phyloP scores from a whole-genome alignment of 148 eudicot species.

The Vaccinium darrowii region DNA sequence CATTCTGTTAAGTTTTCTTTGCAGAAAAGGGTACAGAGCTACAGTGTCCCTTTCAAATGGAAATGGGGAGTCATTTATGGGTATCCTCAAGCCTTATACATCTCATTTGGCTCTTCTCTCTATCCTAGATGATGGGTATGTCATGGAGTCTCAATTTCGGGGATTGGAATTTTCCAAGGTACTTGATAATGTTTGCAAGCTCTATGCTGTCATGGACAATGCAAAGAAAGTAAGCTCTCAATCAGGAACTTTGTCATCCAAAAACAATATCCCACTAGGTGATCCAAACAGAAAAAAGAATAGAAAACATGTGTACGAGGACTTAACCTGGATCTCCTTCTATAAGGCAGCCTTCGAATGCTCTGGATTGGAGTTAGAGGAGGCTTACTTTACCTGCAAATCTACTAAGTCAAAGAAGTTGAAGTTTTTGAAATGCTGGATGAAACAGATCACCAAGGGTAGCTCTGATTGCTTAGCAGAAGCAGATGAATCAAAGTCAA shows the following conservation, averaged over 20 bases:
- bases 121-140: conserved; percentile 25
- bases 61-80: conserved; percentile 45
- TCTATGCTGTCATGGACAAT: conserved; percentile 22
- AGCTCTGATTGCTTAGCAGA: conserved; percentile 7
- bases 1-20: conserved; percentile 68
- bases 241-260: conserved; percentile 28
- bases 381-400: conserved; percentile 48
- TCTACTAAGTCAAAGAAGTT: conserved; percentile 63
- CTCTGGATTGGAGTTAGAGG: conserved; percentile 60
- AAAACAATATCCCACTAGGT: conserved; percentile 14
- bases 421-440: conserved; percentile 88
- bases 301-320: conserved; percentile 41
- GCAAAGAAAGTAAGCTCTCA: conserved; percentile 24
- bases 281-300: conserved; percentile 53
- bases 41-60: conserved; percentile 46
- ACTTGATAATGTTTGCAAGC: conserved; percentile 18
- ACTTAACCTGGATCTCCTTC: conserved; percentile 73
- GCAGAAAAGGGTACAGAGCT: conserved; percentile 58
- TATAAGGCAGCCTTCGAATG: conserved; percentile 55
- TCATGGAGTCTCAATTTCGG: conserved; percentile 21
- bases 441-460: conserved; percentile 58
- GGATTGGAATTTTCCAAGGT: conserved; percentile 13
- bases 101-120: conserved; percentile 58
- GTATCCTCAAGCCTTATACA: conserved; percentile 70
- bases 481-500: conserved; percentile 27